phyloP scores from a whole-genome alignment of 164 flowering plant species.

The Vitis rupestris region DNA sequence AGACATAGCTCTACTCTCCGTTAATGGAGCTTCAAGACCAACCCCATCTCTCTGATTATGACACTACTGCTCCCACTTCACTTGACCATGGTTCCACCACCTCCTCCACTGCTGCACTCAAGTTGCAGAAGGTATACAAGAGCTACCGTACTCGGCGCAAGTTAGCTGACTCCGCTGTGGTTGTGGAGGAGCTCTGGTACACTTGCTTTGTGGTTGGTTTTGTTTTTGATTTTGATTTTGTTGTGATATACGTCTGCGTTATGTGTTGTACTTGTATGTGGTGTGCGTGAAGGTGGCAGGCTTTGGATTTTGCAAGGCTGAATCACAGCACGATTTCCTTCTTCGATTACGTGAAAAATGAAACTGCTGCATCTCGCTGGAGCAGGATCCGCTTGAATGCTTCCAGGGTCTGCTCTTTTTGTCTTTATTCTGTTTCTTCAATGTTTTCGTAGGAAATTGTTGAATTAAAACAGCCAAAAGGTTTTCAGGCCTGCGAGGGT shows the following conservation, averaged over 20 bases:
- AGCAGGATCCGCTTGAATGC: constrained; percentile 57
- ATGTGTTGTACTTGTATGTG: too few species aligned
- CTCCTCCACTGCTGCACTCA: constrained; percentile 28
- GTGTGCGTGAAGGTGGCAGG: constrained; percentile 63
- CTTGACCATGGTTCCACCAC: not conserved
- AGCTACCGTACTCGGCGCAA: constrained; percentile 65
- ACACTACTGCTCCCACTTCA: too few species aligned
- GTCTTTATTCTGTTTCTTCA: not conserved
- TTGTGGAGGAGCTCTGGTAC: constrained; percentile 70
- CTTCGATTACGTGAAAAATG: constrained; percentile 57
- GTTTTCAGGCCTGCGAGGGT: too few species aligned
- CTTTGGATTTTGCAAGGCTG: constrained; percentile 64
- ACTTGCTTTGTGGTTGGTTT: not conserved
- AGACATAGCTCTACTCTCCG: too few species aligned
- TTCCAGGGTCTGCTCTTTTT: constrained; percentile 50
- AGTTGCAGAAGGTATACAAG: constrained; percentile 58
- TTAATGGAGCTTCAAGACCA: too few species aligned
- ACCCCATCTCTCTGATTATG: too few species aligned
- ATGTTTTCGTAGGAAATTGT: too few species aligned
- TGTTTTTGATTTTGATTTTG: not conserved
- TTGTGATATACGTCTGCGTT: not conserved
- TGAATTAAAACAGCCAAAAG: too few species aligned
- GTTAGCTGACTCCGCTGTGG: constrained; percentile 69
- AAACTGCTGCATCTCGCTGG: constrained; percentile 69
- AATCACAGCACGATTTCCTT: constrained; percentile 77